A percentile compares a stretch with the other conserved stretches of the same genome.
phyloP scores from a whole-genome alignment of 2,329 filamentous ascomycete genomes.

The Cordyceps farinosa region DNA sequence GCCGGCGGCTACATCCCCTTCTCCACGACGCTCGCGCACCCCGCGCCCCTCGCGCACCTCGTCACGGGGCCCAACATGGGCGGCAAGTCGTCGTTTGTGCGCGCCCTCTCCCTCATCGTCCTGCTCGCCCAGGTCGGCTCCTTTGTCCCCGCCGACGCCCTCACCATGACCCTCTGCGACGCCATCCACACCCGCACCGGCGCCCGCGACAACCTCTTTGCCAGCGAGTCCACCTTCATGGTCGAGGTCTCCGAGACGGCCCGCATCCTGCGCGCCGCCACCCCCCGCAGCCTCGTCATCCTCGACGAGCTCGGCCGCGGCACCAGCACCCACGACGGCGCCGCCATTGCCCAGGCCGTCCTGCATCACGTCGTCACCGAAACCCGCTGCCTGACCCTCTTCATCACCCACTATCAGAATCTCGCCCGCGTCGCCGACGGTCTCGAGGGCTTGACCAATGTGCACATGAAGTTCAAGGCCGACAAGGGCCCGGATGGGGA shows the following conservation, averaged over 20 bases:
- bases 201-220: constrained; percentile 92
- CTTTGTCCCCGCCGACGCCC: constrained; percentile 78
- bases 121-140: constrained; percentile 95
- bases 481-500: constrained; percentile 46
- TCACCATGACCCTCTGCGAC: constrained; percentile 77
- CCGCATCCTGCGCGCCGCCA: constrained; percentile 85
- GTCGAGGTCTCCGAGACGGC: constrained; percentile 92
- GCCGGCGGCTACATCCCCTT: constrained; percentile 90
- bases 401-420: constrained; percentile 97
- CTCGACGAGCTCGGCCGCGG: constrained; percentile 93
- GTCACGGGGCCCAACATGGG: constrained; percentile 99
- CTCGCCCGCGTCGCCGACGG: constrained; percentile 67
- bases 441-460: constrained; percentile 72
- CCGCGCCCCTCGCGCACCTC: constrained; percentile 68
- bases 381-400: constrained; percentile 75
- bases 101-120: constrained; percentile 82
- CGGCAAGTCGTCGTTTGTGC: constrained; percentile 96
- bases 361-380: constrained; percentile 77
- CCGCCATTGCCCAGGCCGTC: constrained; percentile 91
- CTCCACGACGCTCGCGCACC: constrained; percentile 66
- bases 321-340: constrained; percentile 92
- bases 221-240: constrained; percentile 96
- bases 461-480: constrained; percentile 84
- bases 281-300: constrained; percentile 79
- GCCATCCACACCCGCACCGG: constrained; percentile 95